These are phyloP conservation scores for Apocynum venetum DNA, from an alignment of 257 asterid species.

Conservation along the genomic window DNA sequence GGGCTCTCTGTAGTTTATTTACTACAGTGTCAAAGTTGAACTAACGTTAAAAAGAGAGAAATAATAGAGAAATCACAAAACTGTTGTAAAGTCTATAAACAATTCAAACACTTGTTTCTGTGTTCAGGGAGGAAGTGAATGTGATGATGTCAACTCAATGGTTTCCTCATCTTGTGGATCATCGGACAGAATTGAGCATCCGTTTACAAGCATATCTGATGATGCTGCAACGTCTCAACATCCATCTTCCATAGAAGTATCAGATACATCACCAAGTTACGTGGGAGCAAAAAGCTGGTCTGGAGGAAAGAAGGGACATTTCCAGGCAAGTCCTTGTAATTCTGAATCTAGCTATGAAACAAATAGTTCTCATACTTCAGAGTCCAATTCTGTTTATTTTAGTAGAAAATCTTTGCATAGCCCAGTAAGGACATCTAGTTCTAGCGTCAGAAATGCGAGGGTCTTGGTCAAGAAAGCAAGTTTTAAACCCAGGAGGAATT, in stretches of 20 bases:
- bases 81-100: not conserved
- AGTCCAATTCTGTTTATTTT: slow-evolving; percentile 13
- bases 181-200: slow-evolving; percentile 23
- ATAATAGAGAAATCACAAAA: not conserved
- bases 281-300: slow-evolving; percentile 41
- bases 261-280: slow-evolving; percentile 39
- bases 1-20: not conserved
- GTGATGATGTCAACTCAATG: slow-evolving; percentile 44
- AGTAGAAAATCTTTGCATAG: slow-evolving; percentile 15
- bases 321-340: slow-evolving; percentile 28
- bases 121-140: slow-evolving; percentile 55
- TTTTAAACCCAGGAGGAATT: slow-evolving; percentile 51
- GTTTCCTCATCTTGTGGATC: slow-evolving; percentile 58
- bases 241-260: slow-evolving; percentile 22
- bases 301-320: slow-evolving; percentile 30
- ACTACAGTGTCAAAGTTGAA: not conserved
- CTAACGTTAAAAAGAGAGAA: not conserved
- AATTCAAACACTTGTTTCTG: not conserved
- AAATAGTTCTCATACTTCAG: slow-evolving; percentile 13
- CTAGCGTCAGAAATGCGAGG: slow-evolving; percentile 39
- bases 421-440: slow-evolving; percentile 32
- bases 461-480: slow-evolving; percentile 50
- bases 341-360: slow-evolving; percentile 38
- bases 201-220: slow-evolving; percentile 26
- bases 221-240: slow-evolving; percentile 13